Percentiles rank a stretch among this genome's conserved stretches.
Evolutionary conservation across 371 early-diverging fungal species (phyloP).

Genomic region (Rhizopus delemar): DNA sequence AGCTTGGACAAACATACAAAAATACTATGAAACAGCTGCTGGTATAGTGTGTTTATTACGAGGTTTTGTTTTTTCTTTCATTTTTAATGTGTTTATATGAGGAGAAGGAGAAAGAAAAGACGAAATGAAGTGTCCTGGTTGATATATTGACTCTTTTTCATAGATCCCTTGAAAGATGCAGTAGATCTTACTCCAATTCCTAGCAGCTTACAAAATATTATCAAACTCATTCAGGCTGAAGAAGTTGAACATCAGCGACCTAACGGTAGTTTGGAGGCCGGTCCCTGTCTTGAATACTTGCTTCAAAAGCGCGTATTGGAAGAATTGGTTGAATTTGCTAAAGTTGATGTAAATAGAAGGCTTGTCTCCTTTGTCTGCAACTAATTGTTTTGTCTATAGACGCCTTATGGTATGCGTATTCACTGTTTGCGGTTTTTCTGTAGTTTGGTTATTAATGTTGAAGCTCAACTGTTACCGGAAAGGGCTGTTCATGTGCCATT

Average conservation of each 20-base stretch:
- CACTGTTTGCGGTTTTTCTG: conserved; percentile 52
- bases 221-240: conserved; percentile 52
- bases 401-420: conserved; percentile 57
- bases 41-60: conserved; percentile 27
- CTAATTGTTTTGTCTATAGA: conserved; percentile 23
- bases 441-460: conserved; percentile 50
- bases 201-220: conserved; percentile 43
- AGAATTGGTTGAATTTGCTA: conserved; percentile 53
- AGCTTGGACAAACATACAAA: conserved; percentile 52
- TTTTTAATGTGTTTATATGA: conserved; percentile 1
- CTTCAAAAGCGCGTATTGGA: conserved; percentile 50
- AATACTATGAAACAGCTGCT: conserved; percentile 52
- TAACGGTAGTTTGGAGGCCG: conserved; percentile 48
- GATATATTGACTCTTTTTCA: background rate
- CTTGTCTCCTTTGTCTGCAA: no score
- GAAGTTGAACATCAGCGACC: conserved; percentile 50
- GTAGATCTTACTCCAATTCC: conserved; percentile 55
- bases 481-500: conserved; percentile 56
- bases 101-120: background rate
- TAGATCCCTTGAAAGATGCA: conserved; percentile 56
- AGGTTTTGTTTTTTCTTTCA: conserved; percentile 5
- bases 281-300: conserved; percentile 52
- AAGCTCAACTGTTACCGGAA: conserved; percentile 54
- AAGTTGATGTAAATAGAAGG: conserved; percentile 44
- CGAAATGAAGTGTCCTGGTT: background rate